Percentiles rank a stretch among this genome's conserved stretches.
phyloP scores from a whole-genome alignment of 345 rosid species.

The Nasturtium officinale region DNA sequence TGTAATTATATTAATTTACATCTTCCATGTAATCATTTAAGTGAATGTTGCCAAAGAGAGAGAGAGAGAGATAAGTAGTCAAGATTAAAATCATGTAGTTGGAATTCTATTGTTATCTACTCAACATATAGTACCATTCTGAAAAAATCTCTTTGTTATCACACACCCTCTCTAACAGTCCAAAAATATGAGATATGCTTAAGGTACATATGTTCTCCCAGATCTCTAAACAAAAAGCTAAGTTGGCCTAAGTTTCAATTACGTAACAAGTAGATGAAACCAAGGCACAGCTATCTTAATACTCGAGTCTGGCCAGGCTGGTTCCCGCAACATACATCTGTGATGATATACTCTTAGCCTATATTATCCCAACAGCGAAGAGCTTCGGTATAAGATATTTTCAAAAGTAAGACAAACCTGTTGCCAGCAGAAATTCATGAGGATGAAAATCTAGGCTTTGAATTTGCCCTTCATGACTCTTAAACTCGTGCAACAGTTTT shows the following conservation, averaged over 20 bases:
- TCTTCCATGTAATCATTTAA: background rate
- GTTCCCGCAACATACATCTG: slow-evolving; percentile 15
- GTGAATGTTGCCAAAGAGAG: background rate
- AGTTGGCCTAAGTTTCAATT: background rate
- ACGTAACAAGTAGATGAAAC: background rate
- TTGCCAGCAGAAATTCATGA: slow-evolving; percentile 86
- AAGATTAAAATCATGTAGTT: background rate
- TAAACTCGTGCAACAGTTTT: slow-evolving; percentile 88
- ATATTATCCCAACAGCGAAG: background rate
- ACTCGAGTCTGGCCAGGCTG: background rate
- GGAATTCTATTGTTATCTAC: background rate
- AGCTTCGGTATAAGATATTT: background rate
- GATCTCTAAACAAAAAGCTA: slow-evolving; percentile 6
- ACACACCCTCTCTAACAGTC: slow-evolving; percentile 5
- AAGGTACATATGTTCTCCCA: slow-evolving; percentile 4
- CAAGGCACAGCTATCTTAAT: slow-evolving; percentile 14
- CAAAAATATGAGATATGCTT: slow-evolving; percentile 5
- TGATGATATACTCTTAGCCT: slow-evolving; percentile 14
- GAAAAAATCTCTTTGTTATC: background rate
- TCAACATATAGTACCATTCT: slow-evolving; percentile 9
- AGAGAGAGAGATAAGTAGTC: background rate
- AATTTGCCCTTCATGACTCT: slow-evolving; percentile 90
- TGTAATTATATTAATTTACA: background rate
- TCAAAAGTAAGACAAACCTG: slow-evolving; percentile 62
- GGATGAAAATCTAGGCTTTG: slow-evolving; percentile 99